Conservation (phyloP, 306 rosid species). For the Dryas drummondii region DNA sequence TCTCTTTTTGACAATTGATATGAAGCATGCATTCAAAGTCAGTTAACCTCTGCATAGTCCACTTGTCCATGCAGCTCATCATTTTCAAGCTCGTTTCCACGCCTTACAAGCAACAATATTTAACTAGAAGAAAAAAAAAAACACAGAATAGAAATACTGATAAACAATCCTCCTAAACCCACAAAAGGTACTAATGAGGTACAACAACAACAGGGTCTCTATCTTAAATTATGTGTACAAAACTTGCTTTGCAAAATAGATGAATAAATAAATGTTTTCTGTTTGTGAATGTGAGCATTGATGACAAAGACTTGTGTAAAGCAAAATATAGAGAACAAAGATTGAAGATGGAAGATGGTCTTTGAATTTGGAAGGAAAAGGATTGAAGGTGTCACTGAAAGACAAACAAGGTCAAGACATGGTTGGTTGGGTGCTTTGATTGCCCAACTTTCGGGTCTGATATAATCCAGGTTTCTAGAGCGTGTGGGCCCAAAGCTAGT, state of each 20-base stretch:
- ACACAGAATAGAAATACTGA: background rate
- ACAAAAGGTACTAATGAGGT: background rate
- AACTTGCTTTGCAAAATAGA: background rate
- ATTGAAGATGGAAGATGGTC: too few species aligned
- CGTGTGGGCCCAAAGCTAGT: slow-evolving; percentile 13
- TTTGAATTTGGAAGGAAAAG: background rate
- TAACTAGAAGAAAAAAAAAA: background rate
- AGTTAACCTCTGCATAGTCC: background rate
- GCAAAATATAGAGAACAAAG: background rate
- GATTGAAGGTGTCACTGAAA: background rate
- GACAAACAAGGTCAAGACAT: slow-evolving; percentile 40
- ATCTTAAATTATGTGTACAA: background rate
- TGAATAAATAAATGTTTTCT: background rate
- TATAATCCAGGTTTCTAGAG: slow-evolving; percentile 6
- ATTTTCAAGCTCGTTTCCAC: background rate
- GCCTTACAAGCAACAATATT: slow-evolving; percentile 9
- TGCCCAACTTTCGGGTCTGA: background rate
- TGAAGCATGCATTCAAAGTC: slow-evolving; percentile 18
- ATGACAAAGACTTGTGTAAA: background rate
- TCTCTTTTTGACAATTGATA: slow-evolving; percentile 36
- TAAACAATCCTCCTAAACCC: background rate
- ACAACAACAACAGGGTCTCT: background rate
- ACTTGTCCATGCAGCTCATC: background rate
- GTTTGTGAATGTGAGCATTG: background rate
- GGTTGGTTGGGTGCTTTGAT: slow-evolving; percentile 20